A percentile compares a stretch with the other conserved stretches of the same genome.
Evolutionary conservation across 306 rosid species (phyloP).

Genomic region (Fragaria iinumae): DNA sequence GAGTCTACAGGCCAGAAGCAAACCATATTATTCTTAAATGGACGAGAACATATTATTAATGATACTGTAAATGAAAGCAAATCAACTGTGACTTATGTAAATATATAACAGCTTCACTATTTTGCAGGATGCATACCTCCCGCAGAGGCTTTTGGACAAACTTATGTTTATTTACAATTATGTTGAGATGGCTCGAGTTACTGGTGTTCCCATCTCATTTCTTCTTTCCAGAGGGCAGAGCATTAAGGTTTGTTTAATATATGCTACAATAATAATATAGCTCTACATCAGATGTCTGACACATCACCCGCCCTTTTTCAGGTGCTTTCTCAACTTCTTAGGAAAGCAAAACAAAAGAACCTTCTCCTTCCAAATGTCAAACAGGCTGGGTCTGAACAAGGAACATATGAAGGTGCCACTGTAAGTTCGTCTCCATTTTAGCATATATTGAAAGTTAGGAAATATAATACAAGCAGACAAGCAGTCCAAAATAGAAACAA

Average conservation of each 20-base stretch:
- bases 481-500: not conserved
- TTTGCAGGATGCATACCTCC: slow-evolving; percentile 96
- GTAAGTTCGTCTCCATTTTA: slow-evolving; percentile 47
- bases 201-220: slow-evolving; percentile 97
- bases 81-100: not conserved
- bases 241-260: slow-evolving; percentile 55
- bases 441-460: not conserved
- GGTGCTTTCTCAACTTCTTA: slow-evolving; percentile 99
- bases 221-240: slow-evolving; percentile 97
- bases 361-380: slow-evolving; percentile 82
- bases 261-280: slow-evolving; percentile 15
- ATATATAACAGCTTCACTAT: slow-evolving; percentile 14
- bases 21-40: no score
- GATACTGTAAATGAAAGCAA: not conserved
- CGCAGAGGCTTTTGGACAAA: slow-evolving; percentile 94
- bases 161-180: slow-evolving; percentile 92
- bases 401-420: slow-evolving; percentile 96
- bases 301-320: slow-evolving; percentile 32
- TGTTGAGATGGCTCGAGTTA: slow-evolving; percentile 99
- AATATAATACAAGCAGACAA: not conserved
- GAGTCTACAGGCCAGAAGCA: not conserved
- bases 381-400: slow-evolving; percentile 97
- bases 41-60: slow-evolving; percentile 1
- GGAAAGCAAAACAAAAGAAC: slow-evolving; percentile 92
- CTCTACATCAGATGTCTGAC: slow-evolving; percentile 1